phyloP scores from a whole-genome alignment of 495 filamentous ascomycete genomes.

The Aspergillus heteromorphus region DNA sequence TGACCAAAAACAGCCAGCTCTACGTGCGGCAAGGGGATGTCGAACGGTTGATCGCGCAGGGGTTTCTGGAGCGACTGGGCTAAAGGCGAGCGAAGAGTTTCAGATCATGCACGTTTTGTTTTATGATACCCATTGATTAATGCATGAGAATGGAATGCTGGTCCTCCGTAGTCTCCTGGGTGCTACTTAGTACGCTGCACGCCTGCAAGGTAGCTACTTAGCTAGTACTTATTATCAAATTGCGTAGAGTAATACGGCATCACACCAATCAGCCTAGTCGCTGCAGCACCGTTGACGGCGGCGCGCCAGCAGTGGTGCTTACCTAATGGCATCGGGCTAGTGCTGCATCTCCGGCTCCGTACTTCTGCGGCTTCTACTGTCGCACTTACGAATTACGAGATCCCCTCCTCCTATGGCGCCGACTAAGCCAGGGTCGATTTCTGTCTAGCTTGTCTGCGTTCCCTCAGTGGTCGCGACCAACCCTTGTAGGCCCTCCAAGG shows the following conservation, averaged over 20 bases:
- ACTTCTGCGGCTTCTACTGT: too few species aligned
- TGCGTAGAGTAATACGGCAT: neutral
- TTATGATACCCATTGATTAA: conserved; percentile 19
- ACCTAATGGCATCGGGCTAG: neutral
- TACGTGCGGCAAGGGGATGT: conserved; percentile 97
- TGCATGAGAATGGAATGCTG: neutral
- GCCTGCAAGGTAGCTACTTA: too few species aligned
- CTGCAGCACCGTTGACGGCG: neutral
- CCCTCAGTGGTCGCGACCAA: neutral
- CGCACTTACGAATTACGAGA: neutral
- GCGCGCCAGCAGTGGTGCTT: neutral
- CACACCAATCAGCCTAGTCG: neutral
- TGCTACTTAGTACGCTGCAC: neutral
- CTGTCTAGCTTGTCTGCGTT: neutral
- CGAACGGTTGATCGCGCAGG: conserved; percentile 88
- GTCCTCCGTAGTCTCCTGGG: neutral
- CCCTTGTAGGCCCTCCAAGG: neutral
- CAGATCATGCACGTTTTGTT: conserved; percentile 11
- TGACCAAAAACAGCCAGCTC: conserved; percentile 97
- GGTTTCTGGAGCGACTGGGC: conserved; percentile 90
- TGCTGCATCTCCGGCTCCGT: too few species aligned
- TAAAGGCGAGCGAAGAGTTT: conserved; percentile 38
- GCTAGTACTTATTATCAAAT: neutral
- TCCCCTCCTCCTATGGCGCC: neutral
- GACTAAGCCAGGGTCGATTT: neutral